Conservation (phyloP, 495 filamentous ascomycete species). For the Neohortaea acidophila region DNA sequence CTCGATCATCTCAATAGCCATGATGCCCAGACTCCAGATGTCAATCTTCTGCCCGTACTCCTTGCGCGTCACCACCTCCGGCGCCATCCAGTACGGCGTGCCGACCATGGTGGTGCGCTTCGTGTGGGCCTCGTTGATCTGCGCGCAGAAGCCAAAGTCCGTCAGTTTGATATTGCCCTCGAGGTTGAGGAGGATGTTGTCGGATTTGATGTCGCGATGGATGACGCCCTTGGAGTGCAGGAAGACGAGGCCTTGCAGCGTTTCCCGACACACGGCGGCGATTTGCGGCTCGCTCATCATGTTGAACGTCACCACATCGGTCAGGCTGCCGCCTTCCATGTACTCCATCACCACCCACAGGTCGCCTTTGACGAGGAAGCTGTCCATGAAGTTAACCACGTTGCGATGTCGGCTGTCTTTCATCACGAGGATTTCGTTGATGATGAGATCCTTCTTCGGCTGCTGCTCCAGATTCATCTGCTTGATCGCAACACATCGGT, state of each 20-base stretch:
- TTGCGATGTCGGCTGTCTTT: conserved; percentile 97
- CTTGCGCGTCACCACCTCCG: conserved; percentile 91
- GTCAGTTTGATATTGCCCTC: conserved; percentile 94
- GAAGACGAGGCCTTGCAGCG: conserved; percentile 80
- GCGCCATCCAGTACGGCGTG: conserved; percentile 99
- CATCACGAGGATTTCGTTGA: conserved; percentile 98
- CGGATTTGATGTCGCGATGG: conserved; percentile 96
- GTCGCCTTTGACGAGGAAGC: conserved; percentile 74
- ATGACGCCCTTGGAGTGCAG: conserved; percentile 96
- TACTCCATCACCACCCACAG: conserved; percentile 99
- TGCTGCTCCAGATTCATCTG: conserved; percentile 99
- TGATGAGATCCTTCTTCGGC: conserved; percentile 96
- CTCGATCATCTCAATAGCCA: conserved; percentile 99
- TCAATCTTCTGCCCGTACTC: conserved; percentile 98
- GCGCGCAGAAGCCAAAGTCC: conserved; percentile 97
- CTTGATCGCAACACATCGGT: conserved; percentile 90
- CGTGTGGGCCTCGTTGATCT: conserved; percentile 92
- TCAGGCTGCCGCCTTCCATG: conserved; percentile 96
- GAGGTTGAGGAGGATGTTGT: conserved; percentile 88
- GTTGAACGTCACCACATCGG: conserved; percentile 96
- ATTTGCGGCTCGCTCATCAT: conserved; percentile 98
- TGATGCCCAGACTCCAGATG: conserved; percentile 96
- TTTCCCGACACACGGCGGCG: conserved; percentile 84
- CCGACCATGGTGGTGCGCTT: conserved; percentile 99
- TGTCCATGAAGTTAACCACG: conserved; percentile 98